phyloP scores from a whole-genome alignment of 2,329 filamentous ascomycete species.

The Aureobasidium sp. region DNA sequence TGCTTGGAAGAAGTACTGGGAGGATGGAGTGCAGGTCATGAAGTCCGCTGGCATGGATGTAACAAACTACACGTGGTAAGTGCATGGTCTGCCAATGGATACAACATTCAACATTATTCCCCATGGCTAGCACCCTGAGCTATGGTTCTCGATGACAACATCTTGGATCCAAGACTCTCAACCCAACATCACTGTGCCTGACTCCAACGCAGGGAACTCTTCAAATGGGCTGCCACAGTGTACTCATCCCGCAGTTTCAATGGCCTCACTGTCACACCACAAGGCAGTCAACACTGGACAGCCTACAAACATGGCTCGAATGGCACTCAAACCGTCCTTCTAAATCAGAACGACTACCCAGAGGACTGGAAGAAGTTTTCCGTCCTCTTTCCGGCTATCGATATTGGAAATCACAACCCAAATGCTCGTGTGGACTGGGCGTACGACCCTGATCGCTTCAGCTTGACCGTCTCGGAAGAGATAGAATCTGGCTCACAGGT shows the following conservation, averaged over 20 bases:
- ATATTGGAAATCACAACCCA: slow-evolving; percentile 41
- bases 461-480: slow-evolving; percentile 28
- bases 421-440: slow-evolving; percentile 41
- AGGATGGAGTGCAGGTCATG: slow-evolving; percentile 25
- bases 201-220: slow-evolving; percentile 33
- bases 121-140: background rate
- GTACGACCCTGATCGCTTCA: slow-evolving; percentile 31
- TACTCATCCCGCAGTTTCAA: slow-evolving; percentile 44
- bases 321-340: slow-evolving; percentile 24
- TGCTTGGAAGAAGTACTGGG: slow-evolving; percentile 31
- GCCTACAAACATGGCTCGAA: slow-evolving; percentile 24
- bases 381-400: slow-evolving; percentile 42
- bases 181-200: background rate
- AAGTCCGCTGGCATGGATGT: slow-evolving; percentile 22
- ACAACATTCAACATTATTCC: background rate
- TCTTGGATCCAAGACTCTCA: background rate
- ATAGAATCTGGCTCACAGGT: slow-evolving; percentile 34
- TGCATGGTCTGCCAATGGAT: slow-evolving; percentile 5
- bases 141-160: background rate
- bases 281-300: slow-evolving; percentile 29
- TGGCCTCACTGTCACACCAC: slow-evolving; percentile 28
- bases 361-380: slow-evolving; percentile 30
- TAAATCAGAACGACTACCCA: slow-evolving; percentile 26
- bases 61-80: slow-evolving; percentile 35
- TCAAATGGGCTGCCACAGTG: slow-evolving; percentile 43